Conservation (phyloP, 805 yeast genomes). For the Yarrowia divulgata region DNA sequence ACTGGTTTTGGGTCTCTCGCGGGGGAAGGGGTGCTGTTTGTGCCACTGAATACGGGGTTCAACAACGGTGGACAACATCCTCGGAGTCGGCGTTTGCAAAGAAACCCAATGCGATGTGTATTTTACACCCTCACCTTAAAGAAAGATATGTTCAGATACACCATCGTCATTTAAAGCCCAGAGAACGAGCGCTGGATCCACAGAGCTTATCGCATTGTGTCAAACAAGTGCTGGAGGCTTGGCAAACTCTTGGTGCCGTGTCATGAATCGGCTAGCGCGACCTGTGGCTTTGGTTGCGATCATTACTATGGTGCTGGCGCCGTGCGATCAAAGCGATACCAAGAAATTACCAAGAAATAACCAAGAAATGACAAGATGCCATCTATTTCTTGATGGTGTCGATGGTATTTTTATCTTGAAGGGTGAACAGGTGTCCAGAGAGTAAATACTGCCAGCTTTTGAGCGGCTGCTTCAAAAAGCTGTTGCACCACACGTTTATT, state of each 20-base stretch:
- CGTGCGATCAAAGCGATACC: not conserved
- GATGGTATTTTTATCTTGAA: no score
- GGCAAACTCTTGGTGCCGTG: constrained; percentile 37
- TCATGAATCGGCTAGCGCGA: not conserved
- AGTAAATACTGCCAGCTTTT: no score
- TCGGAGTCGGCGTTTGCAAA: not conserved
- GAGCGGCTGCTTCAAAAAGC: no score
- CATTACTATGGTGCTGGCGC: not conserved
- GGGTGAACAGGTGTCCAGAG: no score
- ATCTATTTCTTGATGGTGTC: no score
- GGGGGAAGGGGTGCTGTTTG: not conserved
- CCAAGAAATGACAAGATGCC: no score
- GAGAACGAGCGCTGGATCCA: not conserved
- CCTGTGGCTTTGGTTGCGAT: constrained; percentile 8
- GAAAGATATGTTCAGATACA: not conserved
- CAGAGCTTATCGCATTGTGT: constrained; percentile 15
- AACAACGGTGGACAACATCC: not conserved
- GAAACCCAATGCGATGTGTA: constrained; percentile 14
- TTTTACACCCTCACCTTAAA: not conserved
- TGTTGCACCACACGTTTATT: no score
- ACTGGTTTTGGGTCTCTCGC: not conserved
- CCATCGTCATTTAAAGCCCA: not conserved
- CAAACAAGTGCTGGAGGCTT: not conserved
- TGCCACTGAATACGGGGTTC: not conserved
- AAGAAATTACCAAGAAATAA: no score